Conservation (phyloP, 2,329 filamentous ascomycete genomes). For the Aspergillus unguis region DNA sequence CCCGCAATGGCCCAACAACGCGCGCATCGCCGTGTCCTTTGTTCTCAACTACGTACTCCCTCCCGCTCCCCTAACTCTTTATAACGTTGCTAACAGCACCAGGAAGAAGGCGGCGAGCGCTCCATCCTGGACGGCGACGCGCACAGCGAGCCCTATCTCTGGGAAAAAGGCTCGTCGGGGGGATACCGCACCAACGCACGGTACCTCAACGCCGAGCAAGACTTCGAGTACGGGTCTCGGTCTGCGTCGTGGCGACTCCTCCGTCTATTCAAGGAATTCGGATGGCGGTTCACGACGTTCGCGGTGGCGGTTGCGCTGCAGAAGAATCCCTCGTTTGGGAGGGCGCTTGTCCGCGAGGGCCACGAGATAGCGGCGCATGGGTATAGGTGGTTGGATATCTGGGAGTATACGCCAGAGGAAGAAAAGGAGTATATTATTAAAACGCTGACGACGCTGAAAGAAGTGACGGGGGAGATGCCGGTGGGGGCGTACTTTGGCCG, state of each 20-base stretch:
- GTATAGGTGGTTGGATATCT: constrained; percentile 53
- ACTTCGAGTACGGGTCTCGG: constrained; percentile 10
- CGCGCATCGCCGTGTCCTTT: constrained; percentile 9
- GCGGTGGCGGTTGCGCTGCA: constrained; percentile 48
- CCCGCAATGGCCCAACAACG: constrained; percentile 9
- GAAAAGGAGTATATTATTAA: constrained; percentile 50
- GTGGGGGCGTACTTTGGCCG: constrained; percentile 52
- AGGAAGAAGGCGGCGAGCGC: constrained; percentile 20
- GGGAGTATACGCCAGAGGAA: constrained; percentile 45
- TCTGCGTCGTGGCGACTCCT: constrained; percentile 10
- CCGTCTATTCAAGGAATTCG: constrained; percentile 45
- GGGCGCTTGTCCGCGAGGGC: constrained; percentile 48
- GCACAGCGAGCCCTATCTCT: constrained; percentile 32
- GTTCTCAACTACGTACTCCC: constrained; percentile 7
- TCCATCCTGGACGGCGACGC: constrained; percentile 26
- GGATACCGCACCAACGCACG: constrained; percentile 4
- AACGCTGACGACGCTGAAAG: constrained; percentile 42
- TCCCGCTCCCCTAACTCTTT: neutral
- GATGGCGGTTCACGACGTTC: constrained; percentile 52
- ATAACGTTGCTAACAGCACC: neutral
- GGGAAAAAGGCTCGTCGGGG: constrained; percentile 32
- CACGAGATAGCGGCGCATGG: constrained; percentile 52
- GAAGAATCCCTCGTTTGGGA: constrained; percentile 47
- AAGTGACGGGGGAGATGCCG: constrained; percentile 46
- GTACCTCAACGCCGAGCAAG: constrained; percentile 8